These are phyloP conservation scores for Trametes cingulata DNA, from an alignment of 768 basidiomycete species.

Conservation along the genomic window DNA sequence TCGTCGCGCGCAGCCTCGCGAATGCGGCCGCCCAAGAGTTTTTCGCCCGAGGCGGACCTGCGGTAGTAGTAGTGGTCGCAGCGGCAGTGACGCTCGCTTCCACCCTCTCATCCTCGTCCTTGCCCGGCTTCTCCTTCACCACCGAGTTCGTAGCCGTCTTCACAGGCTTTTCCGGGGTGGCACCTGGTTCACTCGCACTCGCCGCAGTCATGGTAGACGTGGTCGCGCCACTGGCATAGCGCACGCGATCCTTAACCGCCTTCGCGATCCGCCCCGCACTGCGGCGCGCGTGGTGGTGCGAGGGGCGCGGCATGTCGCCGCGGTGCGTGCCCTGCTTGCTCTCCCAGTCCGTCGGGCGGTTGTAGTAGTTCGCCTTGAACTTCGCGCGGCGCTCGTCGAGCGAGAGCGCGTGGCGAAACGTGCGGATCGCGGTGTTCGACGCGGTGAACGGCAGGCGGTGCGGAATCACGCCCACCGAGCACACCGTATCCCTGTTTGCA, in stretches of 20 bases:
- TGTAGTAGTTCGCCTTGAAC: constrained; percentile 42
- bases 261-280: background rate
- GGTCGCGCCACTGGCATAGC: background rate
- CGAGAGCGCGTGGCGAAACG: constrained; percentile 71
- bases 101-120: no score
- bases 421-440: constrained; percentile 57
- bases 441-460: constrained; percentile 65
- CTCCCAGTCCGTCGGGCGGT: constrained; percentile 39
- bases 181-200: background rate
- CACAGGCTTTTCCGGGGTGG: constrained; percentile 7
- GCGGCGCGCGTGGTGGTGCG: background rate
- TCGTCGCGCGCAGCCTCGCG: background rate
- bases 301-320: constrained; percentile 46
- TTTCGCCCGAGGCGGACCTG: no score
- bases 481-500: constrained; percentile 68
- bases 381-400: constrained; percentile 71
- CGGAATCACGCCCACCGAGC: constrained; percentile 65
- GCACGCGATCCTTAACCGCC: background rate
- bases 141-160: background rate
- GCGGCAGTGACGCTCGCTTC: background rate
- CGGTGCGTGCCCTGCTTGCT: constrained; percentile 45
- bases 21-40: no score
- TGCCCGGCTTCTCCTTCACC: no score
- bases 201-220: background rate
- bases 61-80: background rate